Base-by-base conservation (phyloP, 768 basidiomycete species). In the Suillus spraguei region DNA sequence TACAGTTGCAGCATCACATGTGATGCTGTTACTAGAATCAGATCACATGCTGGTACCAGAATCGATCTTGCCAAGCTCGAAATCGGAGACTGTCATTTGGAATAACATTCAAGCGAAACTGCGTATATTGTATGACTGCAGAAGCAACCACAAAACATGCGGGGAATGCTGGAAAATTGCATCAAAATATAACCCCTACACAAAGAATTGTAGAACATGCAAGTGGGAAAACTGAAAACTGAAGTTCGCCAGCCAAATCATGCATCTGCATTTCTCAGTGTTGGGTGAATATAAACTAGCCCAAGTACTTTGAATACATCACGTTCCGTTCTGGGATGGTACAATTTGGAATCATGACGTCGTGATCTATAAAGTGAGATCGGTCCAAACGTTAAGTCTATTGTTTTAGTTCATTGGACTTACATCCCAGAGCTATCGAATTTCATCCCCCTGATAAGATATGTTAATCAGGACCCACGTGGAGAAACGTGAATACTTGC, bases 351-450 rank as follows among this genome's bases (percentile, higher is more conserved):
- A 72, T 92, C 89, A 58, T 83, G 82, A 20, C 85, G 80, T 61
- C 88, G 83, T 1, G 85, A 87, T 61, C 88, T 92, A 66, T 16
- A 16, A 41, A 32, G 32, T 32, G 11, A 2, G 11, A 52, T 55
- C 59, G 49, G 41, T 59, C 52, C 61, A 13, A 32, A 60, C 35
- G 32, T 61, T 24, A 39, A 47, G 52, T 13, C 47, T 41, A 22
- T n/a, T 28, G 20, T 60, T n/a, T 41, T 10, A 5, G 38, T 33
- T 20, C 38, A 60, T 58, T 46, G 20, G 24, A 63, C 87, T 74
- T 71, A 91, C 91, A 94, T 83, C 54, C 90, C 92, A 14, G 87
- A 86, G 68, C 90, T 92, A 73, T 94, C 91, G 64, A 95, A 95
- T 71, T 91, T 93, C 71, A 92, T 72, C n/a, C 88, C 89, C 65